A percentile compares a stretch with the other conserved stretches of the same genome.
Conservation (phyloP, 1,139 yeast genomes). For the Sugiyamaella castrensis region DNA sequence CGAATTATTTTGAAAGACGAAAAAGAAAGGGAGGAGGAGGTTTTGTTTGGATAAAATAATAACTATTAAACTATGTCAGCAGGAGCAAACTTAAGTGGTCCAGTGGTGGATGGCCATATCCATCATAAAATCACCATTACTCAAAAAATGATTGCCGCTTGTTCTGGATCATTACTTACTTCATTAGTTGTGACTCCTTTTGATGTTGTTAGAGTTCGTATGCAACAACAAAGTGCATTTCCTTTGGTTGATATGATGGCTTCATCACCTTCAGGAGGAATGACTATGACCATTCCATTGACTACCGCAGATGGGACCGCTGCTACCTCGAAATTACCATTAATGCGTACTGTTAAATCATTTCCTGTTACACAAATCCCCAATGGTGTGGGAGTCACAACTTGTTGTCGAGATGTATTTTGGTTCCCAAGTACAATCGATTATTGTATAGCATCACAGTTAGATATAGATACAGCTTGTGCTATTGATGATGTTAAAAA, state of each 20-base stretch:
- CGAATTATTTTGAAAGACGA: no score
- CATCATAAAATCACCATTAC: conserved; percentile 41
- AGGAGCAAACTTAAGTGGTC: conserved; percentile 14
- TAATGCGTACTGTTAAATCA: conserved; percentile 21
- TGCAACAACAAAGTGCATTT: conserved; percentile 73
- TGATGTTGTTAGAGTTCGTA: conserved; percentile 85
- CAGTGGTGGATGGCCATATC: conserved; percentile 13
- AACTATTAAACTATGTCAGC: conserved; percentile 11
- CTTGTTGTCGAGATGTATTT: conserved; percentile 43
- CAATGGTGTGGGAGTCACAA: conserved; percentile 34
- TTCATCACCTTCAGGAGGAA: background rate
- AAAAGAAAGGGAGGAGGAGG: no score
- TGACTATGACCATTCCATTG: background rate
- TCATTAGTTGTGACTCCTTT: conserved; percentile 83
- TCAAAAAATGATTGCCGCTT: conserved; percentile 85
- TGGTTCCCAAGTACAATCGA: conserved; percentile 41
- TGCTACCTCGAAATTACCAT: conserved; percentile 13
- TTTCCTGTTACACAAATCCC: conserved; percentile 30
- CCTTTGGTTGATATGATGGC: conserved; percentile 19
- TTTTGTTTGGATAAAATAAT: no score
- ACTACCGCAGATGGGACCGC: background rate
- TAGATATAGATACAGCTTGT: conserved; percentile 30
- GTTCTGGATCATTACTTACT: conserved; percentile 85
- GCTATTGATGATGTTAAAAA: conserved; percentile 37
- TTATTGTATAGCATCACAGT: conserved; percentile 40